Evolutionary conservation across 805 yeast genomes (phyloP), one percentile per base, ranked within the genome.

Genomic region (Scheffersomyces amazonensis): DNA sequence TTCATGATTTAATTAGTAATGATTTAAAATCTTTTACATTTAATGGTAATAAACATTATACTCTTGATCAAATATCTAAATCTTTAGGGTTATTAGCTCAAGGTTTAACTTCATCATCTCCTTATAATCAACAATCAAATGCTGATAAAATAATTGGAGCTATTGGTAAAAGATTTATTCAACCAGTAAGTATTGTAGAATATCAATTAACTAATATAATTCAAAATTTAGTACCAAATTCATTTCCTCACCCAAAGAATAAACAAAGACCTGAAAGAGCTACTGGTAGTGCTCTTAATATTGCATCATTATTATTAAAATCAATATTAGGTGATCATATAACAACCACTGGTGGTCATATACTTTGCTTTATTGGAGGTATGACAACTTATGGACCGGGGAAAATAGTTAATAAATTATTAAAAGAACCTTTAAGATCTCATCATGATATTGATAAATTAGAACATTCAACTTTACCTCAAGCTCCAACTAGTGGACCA

Each of bases 311-410:
- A 49, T 60, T 53, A 35, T 72, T 47, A 30, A 73, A 41, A 53
- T 62, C 66, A 2, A 47, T 64, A 4, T 51, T 69, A 32, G 73
- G 72, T 6, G 41, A 47, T 21, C 42, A 40, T 27, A 44, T 73
- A 20, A 60, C 72, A 2, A 44, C 74, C 20, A 60, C 73, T 1
- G 84, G 84, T 1, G 76, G 80, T 0, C 78, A 77, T 34, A 52
- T 80, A 4, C 53, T 79, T 52, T 55, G 74, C 17, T 81, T 81
- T 49, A 52, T 75, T 4, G 84, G 80, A 20, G 87, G 87, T 1
- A 80, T 83, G 5, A 76, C 83, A 47, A 82, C 87, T 0, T 61
- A 62, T 43, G 87, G 87, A 1, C 83, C 84, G 2, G 88, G 87
- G 2, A 52, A 62, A 27, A 75, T 82, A 23, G 86, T 81, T 9